Evolutionary conservation across 1,284 basidiomycete genomes (phyloP), one percentile per base, ranked within the genome.

Genomic region (Macrocystidia cucumis): DNA sequence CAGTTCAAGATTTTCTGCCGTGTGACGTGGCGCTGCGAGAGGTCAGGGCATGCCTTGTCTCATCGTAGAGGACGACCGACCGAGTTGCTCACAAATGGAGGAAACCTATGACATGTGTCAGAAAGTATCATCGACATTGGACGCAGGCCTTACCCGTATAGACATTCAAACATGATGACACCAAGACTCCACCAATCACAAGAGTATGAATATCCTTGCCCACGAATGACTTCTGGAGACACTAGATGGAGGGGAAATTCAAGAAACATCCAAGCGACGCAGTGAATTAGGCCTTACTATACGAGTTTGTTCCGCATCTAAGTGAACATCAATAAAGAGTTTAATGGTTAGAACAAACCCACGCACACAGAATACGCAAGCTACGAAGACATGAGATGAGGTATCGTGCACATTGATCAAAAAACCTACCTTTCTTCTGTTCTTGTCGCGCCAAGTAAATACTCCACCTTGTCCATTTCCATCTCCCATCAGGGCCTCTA

Each of bases 171-270:
- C 75, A 91, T 82, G 54, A 96, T 95, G 36, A 95, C 85, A 14
- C 92, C 92, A 32, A 97, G 70, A 55, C 88, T 91, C 93, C 95
- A 98, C 92, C 92, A 98, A 55, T 98, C 93, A 55, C 91, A 96
- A 22, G 85, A 87, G 59, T 89, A 93, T 31, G 88, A 82, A 60
- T 98, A 98, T 16, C 92, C 93, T 52, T 86, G 82, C 12, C 85
- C 84, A 50, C 91, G 77, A 48, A 98, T 89, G 26, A 98, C 93
- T 57, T 98, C 95, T 20, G 91, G 91, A 7, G 89, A 91, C 90
- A 90, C 87, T 83, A 58, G n/a, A n/a, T n/a, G 50, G 45, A 51
- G 23, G 8, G 23, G 23, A 29, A 38, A 25, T 35, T 25, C 22
- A 25, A 13, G 17, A 33, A 29, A 16, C 29, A 50, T 43, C 48